These are phyloP conservation scores for Neonectria sp. DNA, from an alignment of 2,329 filamentous ascomycete genomes.

Conservation along the genomic window DNA sequence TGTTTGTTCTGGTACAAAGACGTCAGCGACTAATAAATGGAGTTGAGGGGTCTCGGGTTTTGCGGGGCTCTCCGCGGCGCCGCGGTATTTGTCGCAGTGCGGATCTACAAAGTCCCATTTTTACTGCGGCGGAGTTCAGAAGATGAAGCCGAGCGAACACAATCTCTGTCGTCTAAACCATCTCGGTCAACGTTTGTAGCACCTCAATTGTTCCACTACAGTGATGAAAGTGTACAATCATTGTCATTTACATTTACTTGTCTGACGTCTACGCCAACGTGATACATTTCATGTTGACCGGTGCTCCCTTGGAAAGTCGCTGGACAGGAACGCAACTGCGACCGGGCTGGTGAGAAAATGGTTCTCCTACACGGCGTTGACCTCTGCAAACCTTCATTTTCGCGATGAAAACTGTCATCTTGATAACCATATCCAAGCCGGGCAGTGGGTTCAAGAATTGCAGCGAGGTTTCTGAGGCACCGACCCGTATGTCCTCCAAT, in stretches of 20 bases:
- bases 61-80: slow-evolving; percentile 1
- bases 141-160: slow-evolving; percentile 20
- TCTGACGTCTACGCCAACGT: background rate
- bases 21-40: background rate
- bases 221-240: background rate
- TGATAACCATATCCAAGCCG: background rate
- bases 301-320: background rate
- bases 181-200: background rate
- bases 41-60: slow-evolving; percentile 1
- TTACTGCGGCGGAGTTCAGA: slow-evolving; percentile 26
- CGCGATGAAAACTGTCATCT: background rate
- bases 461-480: background rate
- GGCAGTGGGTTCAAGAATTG: background rate
- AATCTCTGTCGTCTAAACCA: background rate
- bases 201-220: background rate
- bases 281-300: background rate
- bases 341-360: background rate
- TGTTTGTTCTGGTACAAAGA: background rate
- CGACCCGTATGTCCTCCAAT: background rate
- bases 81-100: slow-evolving; percentile 4
- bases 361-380: background rate
- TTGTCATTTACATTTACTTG: background rate
- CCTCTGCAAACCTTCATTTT: background rate
- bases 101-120: slow-evolving; percentile 6
- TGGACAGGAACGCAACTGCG: background rate